A percentile compares a stretch with the other conserved stretches of the same genome.
Evolutionary conservation across 495 filamentous ascomycete genomes (phyloP).

Genomic region (Tuber melanosporum): DNA sequence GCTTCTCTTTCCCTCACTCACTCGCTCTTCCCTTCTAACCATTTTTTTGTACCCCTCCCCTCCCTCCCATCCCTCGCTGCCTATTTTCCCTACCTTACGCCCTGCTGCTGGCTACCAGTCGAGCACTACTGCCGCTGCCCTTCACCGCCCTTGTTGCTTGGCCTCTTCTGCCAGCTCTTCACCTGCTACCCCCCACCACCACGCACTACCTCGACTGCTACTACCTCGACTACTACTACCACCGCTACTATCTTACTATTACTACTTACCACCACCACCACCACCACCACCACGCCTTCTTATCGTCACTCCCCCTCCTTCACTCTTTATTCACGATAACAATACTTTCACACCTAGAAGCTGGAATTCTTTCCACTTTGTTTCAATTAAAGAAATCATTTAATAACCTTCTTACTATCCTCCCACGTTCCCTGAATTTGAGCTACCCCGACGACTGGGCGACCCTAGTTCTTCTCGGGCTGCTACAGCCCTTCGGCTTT

Average conservation of each 20-base stretch:
- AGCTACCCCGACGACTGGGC: conserved; percentile 11
- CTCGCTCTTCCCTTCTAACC: neutral
- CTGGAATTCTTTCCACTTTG: conserved; percentile 2
- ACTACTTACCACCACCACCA: neutral
- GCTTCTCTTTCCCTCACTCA: neutral
- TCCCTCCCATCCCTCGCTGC: neutral
- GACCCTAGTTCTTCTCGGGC: conserved; percentile 24
- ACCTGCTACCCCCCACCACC: neutral
- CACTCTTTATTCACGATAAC: conserved; percentile 4
- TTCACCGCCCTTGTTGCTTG: neutral
- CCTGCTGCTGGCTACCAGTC: neutral
- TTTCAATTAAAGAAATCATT: conserved; percentile 7
- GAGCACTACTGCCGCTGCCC: neutral
- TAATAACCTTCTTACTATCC: neutral
- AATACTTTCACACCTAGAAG: neutral
- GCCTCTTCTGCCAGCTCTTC: conserved; percentile 1
- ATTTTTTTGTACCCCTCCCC: conserved; percentile 7
- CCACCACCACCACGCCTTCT: conserved; percentile 1
- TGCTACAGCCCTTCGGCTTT: conserved; percentile 30
- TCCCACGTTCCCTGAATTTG: neutral
- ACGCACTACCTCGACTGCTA: neutral
- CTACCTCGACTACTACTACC: conserved; percentile 1
- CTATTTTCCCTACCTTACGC: neutral
- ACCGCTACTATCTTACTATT: neutral
- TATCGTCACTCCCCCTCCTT: conserved; percentile 4